Evolutionary conservation across 805 yeast genomes (phyloP).

Genomic region (Groenewaldozyma salmanticensis): DNA sequence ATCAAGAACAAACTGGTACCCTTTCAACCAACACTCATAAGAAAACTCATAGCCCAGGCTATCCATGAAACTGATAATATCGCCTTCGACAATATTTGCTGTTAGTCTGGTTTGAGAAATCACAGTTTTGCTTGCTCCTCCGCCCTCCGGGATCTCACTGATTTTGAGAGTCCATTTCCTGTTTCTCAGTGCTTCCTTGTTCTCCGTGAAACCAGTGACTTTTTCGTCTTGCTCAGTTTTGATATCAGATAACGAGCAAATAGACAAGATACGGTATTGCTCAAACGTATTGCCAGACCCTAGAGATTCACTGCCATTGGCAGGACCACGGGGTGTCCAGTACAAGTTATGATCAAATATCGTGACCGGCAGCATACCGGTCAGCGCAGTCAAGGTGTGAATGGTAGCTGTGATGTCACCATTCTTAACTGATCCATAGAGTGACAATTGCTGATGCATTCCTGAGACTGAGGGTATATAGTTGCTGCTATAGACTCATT

Average conservation of each 20-base stretch:
- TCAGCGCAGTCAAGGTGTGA: conserved; percentile 26
- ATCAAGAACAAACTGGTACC: conserved; percentile 52
- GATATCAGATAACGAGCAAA: neutral
- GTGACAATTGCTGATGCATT: conserved; percentile 30
- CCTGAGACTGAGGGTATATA: too few species aligned
- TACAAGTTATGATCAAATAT: conserved; percentile 22
- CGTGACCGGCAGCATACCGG: conserved; percentile 28
- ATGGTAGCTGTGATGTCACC: conserved; percentile 24
- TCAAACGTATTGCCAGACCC: conserved; percentile 25
- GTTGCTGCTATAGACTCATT: too few species aligned
- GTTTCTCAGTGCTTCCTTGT: conserved; percentile 5
- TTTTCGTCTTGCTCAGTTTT: conserved; percentile 1
- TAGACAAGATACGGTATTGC: conserved; percentile 24
- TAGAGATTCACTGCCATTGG: conserved; percentile 27
- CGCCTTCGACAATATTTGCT: conserved; percentile 29
- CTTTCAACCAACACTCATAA: conserved; percentile 51
- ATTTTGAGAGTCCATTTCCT: conserved; percentile 23
- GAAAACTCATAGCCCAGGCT: conserved; percentile 65
- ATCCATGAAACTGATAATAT: conserved; percentile 34
- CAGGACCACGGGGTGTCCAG: conserved; percentile 28
- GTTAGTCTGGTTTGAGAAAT: conserved; percentile 61
- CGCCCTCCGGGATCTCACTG: conserved; percentile 31
- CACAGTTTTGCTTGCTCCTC: conserved; percentile 32
- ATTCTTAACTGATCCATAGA: conserved; percentile 25
- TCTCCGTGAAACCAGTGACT: conserved; percentile 7